Evolutionary conservation across 2,329 filamentous ascomycete species (phyloP).

Genomic region (Clonostachys rhizophaga): DNA sequence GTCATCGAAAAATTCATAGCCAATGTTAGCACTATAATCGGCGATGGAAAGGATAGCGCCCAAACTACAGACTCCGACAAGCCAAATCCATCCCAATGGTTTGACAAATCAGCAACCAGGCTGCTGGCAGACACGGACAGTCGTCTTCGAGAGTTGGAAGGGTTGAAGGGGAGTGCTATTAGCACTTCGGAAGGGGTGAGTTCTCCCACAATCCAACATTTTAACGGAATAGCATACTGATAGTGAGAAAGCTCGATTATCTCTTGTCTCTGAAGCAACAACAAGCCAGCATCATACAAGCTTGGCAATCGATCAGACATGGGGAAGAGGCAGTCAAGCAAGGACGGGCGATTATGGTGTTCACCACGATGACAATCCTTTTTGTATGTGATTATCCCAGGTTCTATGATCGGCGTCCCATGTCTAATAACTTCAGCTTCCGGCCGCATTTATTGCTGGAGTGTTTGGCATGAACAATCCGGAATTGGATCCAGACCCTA

Average conservation of each 20-base stretch:
- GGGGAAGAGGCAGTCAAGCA: slow-evolving; percentile 32
- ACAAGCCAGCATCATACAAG: slow-evolving; percentile 37
- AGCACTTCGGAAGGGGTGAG: neutral
- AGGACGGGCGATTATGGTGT: slow-evolving; percentile 36
- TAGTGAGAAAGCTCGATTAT: slow-evolving; percentile 17
- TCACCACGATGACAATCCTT: slow-evolving; percentile 39
- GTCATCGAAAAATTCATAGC: slow-evolving; percentile 17
- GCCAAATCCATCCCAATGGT: neutral
- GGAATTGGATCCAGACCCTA: too few relatives aligned
- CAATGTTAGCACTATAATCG: too few relatives aligned
- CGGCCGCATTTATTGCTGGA: neutral
- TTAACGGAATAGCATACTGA: neutral
- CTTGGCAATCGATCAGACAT: slow-evolving; percentile 30
- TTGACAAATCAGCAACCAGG: neutral
- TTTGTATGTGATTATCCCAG: slow-evolving; percentile 20
- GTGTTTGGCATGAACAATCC: neutral
- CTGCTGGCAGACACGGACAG: neutral
- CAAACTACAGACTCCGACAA: neutral
- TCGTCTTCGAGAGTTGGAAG: slow-evolving; percentile 1
- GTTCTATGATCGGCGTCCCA: too few relatives aligned
- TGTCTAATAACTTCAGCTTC: slow-evolving; percentile 4
- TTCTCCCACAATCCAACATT: too few relatives aligned
- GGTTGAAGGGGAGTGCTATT: neutral
- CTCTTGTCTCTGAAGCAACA: slow-evolving; percentile 37
- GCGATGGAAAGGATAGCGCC: slow-evolving; percentile 7